These are phyloP conservation scores for Hypoxylon lienhwacheense DNA, from an alignment of 495 filamentous ascomycete genomes.

Conservation along the genomic window DNA sequence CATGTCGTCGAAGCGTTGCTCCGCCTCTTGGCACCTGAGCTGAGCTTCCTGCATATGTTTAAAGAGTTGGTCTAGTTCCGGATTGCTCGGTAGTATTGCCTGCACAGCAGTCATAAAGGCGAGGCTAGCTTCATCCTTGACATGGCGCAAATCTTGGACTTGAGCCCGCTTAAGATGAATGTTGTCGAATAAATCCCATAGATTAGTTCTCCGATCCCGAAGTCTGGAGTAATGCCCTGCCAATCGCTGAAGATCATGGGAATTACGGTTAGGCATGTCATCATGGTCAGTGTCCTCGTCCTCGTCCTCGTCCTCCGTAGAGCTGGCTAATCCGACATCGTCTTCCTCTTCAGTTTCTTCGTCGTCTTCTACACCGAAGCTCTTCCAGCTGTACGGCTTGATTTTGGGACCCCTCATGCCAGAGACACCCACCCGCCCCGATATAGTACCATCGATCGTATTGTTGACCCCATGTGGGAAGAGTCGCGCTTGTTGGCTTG, in stretches of 20 bases:
- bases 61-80: constrained; percentile 27
- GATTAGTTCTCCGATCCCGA: constrained; percentile 23
- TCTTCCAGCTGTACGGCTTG: constrained; percentile 9
- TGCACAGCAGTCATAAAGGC: constrained; percentile 36
- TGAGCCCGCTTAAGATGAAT: constrained; percentile 26
- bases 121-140: constrained; percentile 31
- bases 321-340: constrained; percentile 3
- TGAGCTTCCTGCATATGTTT: constrained; percentile 32
- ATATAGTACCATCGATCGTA: constrained; percentile 11
- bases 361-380: constrained; percentile 10
- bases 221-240: constrained; percentile 24
- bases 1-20: constrained; percentile 34
- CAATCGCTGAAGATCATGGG: constrained; percentile 18
- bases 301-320: constrained; percentile 1
- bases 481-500: constrained; percentile 4
- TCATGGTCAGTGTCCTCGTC: constrained; percentile 13
- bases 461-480: constrained; percentile 14
- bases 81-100: constrained; percentile 22
- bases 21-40: constrained; percentile 27
- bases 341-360: constrained; percentile 22
- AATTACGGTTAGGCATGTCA: constrained; percentile 11
- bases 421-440: background rate
- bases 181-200: constrained; percentile 24
- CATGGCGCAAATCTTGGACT: constrained; percentile 27
- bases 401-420: background rate